Evolutionary conservation across 805 yeast species (phyloP).

Genomic region (Candida argentea): DNA sequence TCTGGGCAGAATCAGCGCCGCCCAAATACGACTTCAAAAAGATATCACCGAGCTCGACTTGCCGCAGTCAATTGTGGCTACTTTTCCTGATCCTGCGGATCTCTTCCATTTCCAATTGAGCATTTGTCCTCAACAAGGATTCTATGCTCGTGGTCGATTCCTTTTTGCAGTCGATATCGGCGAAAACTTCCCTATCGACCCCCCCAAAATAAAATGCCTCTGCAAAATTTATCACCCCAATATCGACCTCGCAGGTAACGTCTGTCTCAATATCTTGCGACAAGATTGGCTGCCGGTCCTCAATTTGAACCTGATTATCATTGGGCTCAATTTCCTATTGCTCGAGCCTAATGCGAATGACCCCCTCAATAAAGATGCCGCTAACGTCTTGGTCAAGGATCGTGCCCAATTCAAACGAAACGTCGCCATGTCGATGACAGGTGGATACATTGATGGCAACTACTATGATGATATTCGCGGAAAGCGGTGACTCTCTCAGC

Average conservation of each 20-base stretch:
- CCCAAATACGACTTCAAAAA: conserved; percentile 68
- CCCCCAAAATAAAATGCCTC: conserved; percentile 73
- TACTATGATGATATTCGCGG: conserved; percentile 5
- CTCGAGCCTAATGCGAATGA: conserved; percentile 88
- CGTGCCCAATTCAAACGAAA: conserved; percentile 38
- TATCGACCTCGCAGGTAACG: conserved; percentile 82
- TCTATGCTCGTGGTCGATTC: conserved; percentile 61
- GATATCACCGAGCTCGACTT: conserved; percentile 62
- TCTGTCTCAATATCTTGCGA: conserved; percentile 81
- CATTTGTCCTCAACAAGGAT: conserved; percentile 63
- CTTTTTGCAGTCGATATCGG: conserved; percentile 55
- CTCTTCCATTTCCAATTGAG: conserved; percentile 51
- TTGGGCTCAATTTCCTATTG: conserved; percentile 79
- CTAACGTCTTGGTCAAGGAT: conserved; percentile 37
- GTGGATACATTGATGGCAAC: conserved; percentile 42
- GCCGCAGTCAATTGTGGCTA: conserved; percentile 46
- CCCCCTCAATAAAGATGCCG: conserved; percentile 89
- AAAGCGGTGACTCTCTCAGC: background rate
- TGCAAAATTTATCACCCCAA: conserved; percentile 86
- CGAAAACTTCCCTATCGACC: conserved; percentile 79
- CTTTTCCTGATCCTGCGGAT: conserved; percentile 42
- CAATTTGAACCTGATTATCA: conserved; percentile 67
- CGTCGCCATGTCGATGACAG: conserved; percentile 60
- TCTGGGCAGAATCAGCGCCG: conserved; percentile 31
- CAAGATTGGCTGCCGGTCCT: conserved; percentile 97